Evolutionary conservation across 2,329 filamentous ascomycete species (phyloP).

Genomic region (Trichocomaceae sp.): DNA sequence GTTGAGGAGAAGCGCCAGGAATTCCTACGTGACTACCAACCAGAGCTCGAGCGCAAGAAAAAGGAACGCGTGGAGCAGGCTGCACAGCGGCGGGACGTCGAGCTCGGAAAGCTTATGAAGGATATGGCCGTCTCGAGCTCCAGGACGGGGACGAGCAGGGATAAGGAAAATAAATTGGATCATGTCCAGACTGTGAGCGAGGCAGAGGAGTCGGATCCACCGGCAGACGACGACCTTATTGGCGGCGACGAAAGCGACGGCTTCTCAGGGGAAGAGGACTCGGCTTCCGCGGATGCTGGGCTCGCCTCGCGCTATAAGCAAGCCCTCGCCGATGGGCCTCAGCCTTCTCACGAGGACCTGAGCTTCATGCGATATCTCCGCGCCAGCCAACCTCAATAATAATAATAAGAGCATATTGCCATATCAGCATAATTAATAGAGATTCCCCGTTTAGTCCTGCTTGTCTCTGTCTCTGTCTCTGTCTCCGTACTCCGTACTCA

Average conservation of each 20-base stretch:
- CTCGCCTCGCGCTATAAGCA: slow-evolving; percentile 71
- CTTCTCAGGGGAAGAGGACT: slow-evolving; percentile 53
- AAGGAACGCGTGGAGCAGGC: slow-evolving; percentile 71
- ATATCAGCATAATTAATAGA: no score
- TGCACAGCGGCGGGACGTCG: slow-evolving; percentile 63
- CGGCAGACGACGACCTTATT: slow-evolving; percentile 29
- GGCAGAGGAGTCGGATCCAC: slow-evolving; percentile 44
- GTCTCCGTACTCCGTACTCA: background rate
- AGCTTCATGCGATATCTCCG: slow-evolving; percentile 48
- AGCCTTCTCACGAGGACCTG: slow-evolving; percentile 41
- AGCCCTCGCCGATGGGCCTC: slow-evolving; percentile 56
- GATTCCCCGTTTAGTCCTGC: background rate
- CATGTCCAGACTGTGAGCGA: slow-evolving; percentile 43
- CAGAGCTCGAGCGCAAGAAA: slow-evolving; percentile 74
- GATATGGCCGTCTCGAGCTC: slow-evolving; percentile 64
- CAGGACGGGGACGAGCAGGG: slow-evolving; percentile 19
- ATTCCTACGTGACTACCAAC: slow-evolving; percentile 84
- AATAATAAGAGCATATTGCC: background rate
- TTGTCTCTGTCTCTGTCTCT: background rate
- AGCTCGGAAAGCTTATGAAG: slow-evolving; percentile 88
- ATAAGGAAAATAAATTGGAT: slow-evolving; percentile 24
- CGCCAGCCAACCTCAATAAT: slow-evolving; percentile 24
- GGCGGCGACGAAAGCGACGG: slow-evolving; percentile 47
- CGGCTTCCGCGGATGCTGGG: slow-evolving; percentile 58
- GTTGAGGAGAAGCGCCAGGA: slow-evolving; percentile 82